Conservation (phyloP, 768 basidiomycete genomes). For the Tephrocybe sp. region DNA sequence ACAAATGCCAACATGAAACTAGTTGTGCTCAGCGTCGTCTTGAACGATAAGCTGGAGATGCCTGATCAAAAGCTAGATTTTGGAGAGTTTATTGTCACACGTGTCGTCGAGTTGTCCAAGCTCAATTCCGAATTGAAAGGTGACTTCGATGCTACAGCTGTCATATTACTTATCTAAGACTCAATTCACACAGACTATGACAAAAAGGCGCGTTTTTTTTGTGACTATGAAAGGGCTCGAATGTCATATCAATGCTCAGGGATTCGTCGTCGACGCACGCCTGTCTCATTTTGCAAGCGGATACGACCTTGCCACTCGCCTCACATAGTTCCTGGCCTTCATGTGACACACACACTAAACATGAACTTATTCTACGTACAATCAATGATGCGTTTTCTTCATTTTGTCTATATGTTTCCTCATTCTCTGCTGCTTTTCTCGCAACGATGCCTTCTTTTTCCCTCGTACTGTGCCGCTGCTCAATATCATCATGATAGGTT, state of each 20-base stretch:
- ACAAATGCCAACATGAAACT: slow-evolving; percentile 92
- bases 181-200: slow-evolving; percentile 45
- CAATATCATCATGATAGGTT: slow-evolving; percentile 94
- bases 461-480: slow-evolving; percentile 71
- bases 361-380: background rate
- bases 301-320: slow-evolving; percentile 50
- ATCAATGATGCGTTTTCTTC: slow-evolving; percentile 46
- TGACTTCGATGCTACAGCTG: slow-evolving; percentile 26
- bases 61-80: slow-evolving; percentile 76
- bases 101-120: slow-evolving; percentile 65
- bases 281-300: slow-evolving; percentile 76
- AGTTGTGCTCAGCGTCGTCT: slow-evolving; percentile 63
- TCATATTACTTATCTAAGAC: slow-evolving; percentile 6
- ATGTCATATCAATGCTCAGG: slow-evolving; percentile 29
- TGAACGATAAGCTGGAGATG: slow-evolving; percentile 63
- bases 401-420: slow-evolving; percentile 71
- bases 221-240: background rate
- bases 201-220: slow-evolving; percentile 40
- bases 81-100: slow-evolving; percentile 82
- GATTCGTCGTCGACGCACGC: slow-evolving; percentile 71
- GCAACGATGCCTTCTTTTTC: slow-evolving; percentile 80
- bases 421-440: slow-evolving; percentile 78
- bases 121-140: slow-evolving; percentile 66
- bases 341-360: background rate
- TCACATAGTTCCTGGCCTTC: slow-evolving; percentile 12